A percentile compares a stretch with the other conserved stretches of the same genome.
Evolutionary conservation across 495 filamentous ascomycete species (phyloP).

Genomic region (Daldinia decipiens): DNA sequence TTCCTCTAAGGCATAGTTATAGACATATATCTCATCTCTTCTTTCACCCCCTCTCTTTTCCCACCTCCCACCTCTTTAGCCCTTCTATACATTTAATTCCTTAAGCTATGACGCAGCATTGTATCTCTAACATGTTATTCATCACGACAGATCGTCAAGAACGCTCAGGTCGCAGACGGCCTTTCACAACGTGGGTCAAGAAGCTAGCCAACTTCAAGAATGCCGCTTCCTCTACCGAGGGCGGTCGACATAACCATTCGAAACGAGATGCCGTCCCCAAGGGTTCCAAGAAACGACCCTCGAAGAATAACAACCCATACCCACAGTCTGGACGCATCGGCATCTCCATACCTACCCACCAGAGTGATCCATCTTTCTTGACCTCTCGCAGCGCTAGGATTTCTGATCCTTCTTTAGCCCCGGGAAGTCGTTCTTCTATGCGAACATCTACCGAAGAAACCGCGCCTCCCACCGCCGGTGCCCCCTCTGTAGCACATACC

Average conservation of each 20-base stretch:
- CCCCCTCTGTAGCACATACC: constrained; percentile 76
- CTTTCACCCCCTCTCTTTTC: constrained; percentile 20
- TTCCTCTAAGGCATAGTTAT: neutral
- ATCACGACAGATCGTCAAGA: constrained; percentile 55
- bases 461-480: constrained; percentile 68
- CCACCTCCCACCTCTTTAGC: constrained; percentile 35
- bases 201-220: constrained; percentile 86
- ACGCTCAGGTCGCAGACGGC: constrained; percentile 72
- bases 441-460: constrained; percentile 67
- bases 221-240: constrained; percentile 59
- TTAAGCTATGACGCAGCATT: constrained; percentile 24
- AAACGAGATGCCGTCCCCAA: constrained; percentile 56
- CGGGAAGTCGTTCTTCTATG: constrained; percentile 63
- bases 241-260: constrained; percentile 46
- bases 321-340: constrained; percentile 67
- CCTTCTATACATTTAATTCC: constrained; percentile 31
- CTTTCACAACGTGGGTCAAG: constrained; percentile 94
- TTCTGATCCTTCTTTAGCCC: constrained; percentile 52
- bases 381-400: constrained; percentile 55
- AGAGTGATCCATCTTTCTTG: constrained; percentile 69
- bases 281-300: constrained; percentile 61
- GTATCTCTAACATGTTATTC: constrained; percentile 10
- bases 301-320: constrained; percentile 85
- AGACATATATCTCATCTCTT: constrained; percentile 25
- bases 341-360: constrained; percentile 52